Evolutionary conservation across 176 grass and related monocot genomes (phyloP), one percentile per base, ranked within the genome.

Genomic region (Pontederia paniculata): DNA sequence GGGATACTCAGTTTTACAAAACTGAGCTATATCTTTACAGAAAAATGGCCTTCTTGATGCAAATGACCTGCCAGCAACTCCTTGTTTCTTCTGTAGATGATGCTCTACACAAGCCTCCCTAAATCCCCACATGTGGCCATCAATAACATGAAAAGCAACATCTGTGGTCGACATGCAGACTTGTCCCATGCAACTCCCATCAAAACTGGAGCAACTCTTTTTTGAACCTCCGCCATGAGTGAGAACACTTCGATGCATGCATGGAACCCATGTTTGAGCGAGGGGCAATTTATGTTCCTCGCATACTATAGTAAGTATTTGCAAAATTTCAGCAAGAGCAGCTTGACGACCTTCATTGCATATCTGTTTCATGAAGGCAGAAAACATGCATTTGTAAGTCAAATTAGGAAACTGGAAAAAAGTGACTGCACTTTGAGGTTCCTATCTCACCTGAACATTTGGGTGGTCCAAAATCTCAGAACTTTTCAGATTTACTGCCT

Each of bases 91-190:
- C 44, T 96, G 82, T 58, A 97, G 76, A 76, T 97, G 91, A 76
- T 97, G 91, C 54, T 87, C 91, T 54, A 90, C 60, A 76, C 91
- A 97, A n/a, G 91, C 91, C 62, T 97, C 91, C 75, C 85, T 76
- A 48, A 96, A 96, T 23, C 90, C 85, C 90, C 90, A 96, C 69
- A 80, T 75, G 31, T 59, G 70, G 57, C 86, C 82, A 72, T 97
- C 83, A 50, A 87, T 81, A 53, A 97, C 77, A 23, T 83, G 82
- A 75, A 89, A 97, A 13, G 91, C 79, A 64, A 87, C 80, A 62
- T 90, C 91, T 80, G 82, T 86, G 15, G 86, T 89, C 55, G 91
- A 97, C 91, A 97, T 90, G 77, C 91, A 97, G 42, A 89, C 82
- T 46, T 97, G 73, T 42, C 77, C 85, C 75, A 80, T 82, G 63